Base-by-base conservation (phyloP, 148 eudicot genomes). In the Gaultheria prostrata region DNA sequence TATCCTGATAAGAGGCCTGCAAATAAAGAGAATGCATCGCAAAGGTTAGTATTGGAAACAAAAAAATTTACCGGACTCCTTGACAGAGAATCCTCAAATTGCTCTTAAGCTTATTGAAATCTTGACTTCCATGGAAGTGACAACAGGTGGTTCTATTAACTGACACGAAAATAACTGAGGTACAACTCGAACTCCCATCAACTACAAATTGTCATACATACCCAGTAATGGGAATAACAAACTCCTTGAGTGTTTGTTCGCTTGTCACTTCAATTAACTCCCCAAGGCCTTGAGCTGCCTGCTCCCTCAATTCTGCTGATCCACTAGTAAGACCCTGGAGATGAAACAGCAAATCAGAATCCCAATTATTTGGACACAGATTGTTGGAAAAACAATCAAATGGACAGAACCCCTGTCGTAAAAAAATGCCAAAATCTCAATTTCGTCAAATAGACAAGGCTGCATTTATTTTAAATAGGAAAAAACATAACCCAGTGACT, bases 271-370 rank as follows among this genome's bases (percentile, higher is more conserved):
- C 99, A 85, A 97, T 93, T 86, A 97, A 87, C 82, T 97, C 99
- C 50, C 99, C 99, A 88, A 97, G 95, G 82, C 99, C 99, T 84
- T 90, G 86, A 24, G 99, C 99, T 43, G 99, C 99, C 86, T 97
- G 99, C 86, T 95, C 99, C 85, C 99, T 91, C 75, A 97, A 86
- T 85, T 97, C 99, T 59, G 98, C 98, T 39, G 99, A 95, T 85
- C 99, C 99, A 88, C 98, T 95, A 76, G 88, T 92, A 51, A 97
- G 88, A 77, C 99, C 99, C 99, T 97, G 85, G 32, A 63, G 57
- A 78, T 74, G 82, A 32, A 78, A 74, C 26, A 65, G 15, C n/a
- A 43, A 69, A 49, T 26, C 18, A 76, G 54, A n/a, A 82, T 65
- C 21, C 50, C 7, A 50, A n/a, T 20, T 28, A 28, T 28, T 67